Evolutionary conservation across 2,329 filamentous ascomycete genomes (phyloP).

Genomic region (Paraphaeosphaeria sporulosa): DNA sequence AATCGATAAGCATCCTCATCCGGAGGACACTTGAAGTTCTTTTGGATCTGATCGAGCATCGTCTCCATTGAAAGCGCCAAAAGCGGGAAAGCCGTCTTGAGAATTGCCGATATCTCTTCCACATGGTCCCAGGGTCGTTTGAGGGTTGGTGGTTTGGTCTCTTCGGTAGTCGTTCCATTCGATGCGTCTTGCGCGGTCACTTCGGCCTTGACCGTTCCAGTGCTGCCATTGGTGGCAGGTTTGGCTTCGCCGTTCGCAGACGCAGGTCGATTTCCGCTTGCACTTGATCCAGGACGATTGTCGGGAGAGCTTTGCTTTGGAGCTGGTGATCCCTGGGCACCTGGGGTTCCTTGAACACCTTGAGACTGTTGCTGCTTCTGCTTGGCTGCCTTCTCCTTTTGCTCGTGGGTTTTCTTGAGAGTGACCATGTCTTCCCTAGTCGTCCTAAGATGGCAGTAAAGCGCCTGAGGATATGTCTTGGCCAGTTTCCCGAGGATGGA

Average conservation of each 20-base stretch:
- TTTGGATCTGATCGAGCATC: constrained; percentile 98
- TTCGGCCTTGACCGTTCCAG: constrained; percentile 50
- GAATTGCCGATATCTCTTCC: constrained; percentile 91
- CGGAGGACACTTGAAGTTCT: constrained; percentile 98
- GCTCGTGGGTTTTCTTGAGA: constrained; percentile 86
- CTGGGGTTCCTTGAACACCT: constrained; percentile 52
- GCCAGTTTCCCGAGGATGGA: constrained; percentile 90
- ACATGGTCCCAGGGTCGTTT: constrained; percentile 96
- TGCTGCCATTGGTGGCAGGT: constrained; percentile 59
- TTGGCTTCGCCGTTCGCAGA: constrained; percentile 55
- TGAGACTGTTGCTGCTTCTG: constrained; percentile 61
- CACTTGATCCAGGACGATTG: constrained; percentile 41
- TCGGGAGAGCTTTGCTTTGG: constrained; percentile 49
- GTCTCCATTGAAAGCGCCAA: constrained; percentile 98
- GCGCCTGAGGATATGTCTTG: constrained; percentile 89
- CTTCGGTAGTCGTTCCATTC: constrained; percentile 29
- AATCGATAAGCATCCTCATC: constrained; percentile 97
- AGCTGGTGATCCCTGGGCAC: constrained; percentile 50
- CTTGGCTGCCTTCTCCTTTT: constrained; percentile 62
- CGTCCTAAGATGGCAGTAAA: constrained; percentile 95
- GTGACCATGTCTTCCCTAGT: constrained; percentile 91
- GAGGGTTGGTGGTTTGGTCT: constrained; percentile 28
- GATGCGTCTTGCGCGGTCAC: constrained; percentile 44
- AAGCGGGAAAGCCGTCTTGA: constrained; percentile 96
- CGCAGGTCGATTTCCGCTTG: constrained; percentile 41